phyloP scores from a whole-genome alignment of 768 basidiomycete genomes.

The Boletus sp. region DNA sequence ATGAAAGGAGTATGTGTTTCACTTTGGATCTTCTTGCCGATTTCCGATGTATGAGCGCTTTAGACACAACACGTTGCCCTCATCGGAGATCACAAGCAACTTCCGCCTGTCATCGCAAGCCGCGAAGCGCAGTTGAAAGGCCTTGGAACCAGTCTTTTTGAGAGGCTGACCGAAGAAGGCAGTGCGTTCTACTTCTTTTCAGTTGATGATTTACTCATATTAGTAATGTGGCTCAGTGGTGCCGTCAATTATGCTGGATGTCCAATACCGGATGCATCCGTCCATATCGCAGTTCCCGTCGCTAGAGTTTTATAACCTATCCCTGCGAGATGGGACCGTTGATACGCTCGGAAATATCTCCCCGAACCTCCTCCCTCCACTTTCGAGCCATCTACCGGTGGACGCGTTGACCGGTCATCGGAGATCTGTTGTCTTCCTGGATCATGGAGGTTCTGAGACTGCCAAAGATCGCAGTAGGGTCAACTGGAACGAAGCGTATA shows the following conservation, averaged over 20 bases:
- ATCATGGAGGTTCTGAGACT: constrained; percentile 72
- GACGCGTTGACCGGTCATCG: constrained; percentile 39
- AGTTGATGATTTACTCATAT: constrained; percentile 2
- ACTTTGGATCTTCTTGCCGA: constrained; percentile 3
- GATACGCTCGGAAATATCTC: constrained; percentile 46
- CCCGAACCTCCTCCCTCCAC: constrained; percentile 58
- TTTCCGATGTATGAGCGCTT: constrained; percentile 14
- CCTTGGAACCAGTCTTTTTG: constrained; percentile 81
- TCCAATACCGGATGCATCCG: constrained; percentile 97
- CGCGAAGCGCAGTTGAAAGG: constrained; percentile 71
- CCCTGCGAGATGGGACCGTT: constrained; percentile 74
- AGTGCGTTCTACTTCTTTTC: constrained; percentile 45
- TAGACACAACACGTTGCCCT: constrained; percentile 82
- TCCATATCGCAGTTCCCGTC: constrained; percentile 85
- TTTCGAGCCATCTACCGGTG: constrained; percentile 48
- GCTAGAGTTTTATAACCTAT: constrained; percentile 72
- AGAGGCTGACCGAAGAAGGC: constrained; percentile 80
- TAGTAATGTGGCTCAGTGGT: constrained; percentile 46
- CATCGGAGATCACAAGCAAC: constrained; percentile 96
- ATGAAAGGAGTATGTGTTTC: constrained; percentile 82
- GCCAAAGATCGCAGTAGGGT: constrained; percentile 68
- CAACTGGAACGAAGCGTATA: constrained; percentile 74
- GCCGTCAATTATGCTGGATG: constrained; percentile 89
- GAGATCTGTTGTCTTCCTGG: constrained; percentile 75
- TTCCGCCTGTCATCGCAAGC: constrained; percentile 85